Evolutionary conservation across 176 grass and related monocot species (phyloP).

Genomic region (Triticum urartu): DNA sequence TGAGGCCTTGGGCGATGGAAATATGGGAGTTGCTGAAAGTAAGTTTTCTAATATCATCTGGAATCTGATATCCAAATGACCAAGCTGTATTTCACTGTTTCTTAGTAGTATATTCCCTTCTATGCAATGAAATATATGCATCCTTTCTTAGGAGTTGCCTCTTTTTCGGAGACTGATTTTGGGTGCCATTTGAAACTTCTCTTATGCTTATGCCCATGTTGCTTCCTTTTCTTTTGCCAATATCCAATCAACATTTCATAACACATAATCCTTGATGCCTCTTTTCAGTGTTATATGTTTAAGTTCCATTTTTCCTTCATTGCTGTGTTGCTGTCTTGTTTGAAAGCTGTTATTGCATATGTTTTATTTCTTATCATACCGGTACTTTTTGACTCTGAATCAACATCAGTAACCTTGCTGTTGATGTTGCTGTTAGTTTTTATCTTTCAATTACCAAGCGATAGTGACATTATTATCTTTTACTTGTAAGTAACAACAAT

Average conservation of each 20-base stretch:
- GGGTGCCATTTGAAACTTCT: background rate
- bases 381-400: too few species aligned
- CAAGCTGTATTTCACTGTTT: background rate
- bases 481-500: constrained; percentile 1
- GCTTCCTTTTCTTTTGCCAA: background rate
- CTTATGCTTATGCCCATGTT: background rate
- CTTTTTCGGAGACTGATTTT: background rate
- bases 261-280: background rate
- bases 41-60: constrained; percentile 12
- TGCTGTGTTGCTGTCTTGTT: background rate
- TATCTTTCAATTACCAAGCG: background rate
- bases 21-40: constrained; percentile 88
- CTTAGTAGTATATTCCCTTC: background rate
- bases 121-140: background rate
- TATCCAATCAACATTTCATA: background rate
- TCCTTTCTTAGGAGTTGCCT: background rate
- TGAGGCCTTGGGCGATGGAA: constrained; percentile 86
- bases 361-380: too few species aligned
- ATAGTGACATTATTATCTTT: background rate
- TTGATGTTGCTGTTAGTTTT: background rate
- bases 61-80: background rate
- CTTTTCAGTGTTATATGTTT: background rate
- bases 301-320: background rate
- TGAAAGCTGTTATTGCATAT: too few species aligned
- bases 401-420: too few species aligned